phyloP scores from a whole-genome alignment of 116 monocot genomes.

The Iris pallida region DNA sequence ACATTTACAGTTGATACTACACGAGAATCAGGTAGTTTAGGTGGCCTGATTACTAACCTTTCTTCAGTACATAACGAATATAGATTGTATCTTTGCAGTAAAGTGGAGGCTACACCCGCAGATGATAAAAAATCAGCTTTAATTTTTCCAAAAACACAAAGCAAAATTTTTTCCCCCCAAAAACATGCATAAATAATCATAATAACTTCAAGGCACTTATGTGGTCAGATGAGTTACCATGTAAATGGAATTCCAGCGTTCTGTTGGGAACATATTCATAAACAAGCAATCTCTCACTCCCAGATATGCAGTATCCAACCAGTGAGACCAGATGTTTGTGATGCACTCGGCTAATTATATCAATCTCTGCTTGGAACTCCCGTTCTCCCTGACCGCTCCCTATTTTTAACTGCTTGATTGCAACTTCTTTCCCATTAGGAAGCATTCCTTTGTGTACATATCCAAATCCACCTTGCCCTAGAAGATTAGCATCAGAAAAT shows the following conservation, averaged over 20 bases:
- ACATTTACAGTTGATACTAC: too few relatives aligned
- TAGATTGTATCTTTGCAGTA: too few relatives aligned
- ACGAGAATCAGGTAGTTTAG: too few relatives aligned
- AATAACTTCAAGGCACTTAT: too few relatives aligned
- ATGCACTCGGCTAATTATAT: constrained; percentile 80
- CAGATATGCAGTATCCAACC: constrained; percentile 73
- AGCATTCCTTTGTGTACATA: constrained; percentile 73
- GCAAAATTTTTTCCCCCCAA: too few relatives aligned
- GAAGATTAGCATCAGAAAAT: constrained; percentile 76
- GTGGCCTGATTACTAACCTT: too few relatives aligned
- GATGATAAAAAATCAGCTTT: too few relatives aligned
- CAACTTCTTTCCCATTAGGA: constrained; percentile 69
- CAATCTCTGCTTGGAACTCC: constrained; percentile 82
- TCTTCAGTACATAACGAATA: too few relatives aligned
- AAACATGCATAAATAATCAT: too few relatives aligned
- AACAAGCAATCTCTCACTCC: constrained; percentile 54
- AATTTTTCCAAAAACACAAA: too few relatives aligned
- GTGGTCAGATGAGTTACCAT: constrained; percentile 34
- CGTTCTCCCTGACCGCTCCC: constrained; percentile 82
- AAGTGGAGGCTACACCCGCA: too few relatives aligned
- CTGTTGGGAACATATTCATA: constrained; percentile 86
- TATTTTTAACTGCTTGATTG: constrained; percentile 62
- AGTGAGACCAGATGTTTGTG: constrained; percentile 77
- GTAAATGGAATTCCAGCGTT: constrained; percentile 79
- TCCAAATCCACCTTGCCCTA: constrained; percentile 87